Conservation (phyloP, 164 flowering plant genomes). For the Umbellularia californica region DNA sequence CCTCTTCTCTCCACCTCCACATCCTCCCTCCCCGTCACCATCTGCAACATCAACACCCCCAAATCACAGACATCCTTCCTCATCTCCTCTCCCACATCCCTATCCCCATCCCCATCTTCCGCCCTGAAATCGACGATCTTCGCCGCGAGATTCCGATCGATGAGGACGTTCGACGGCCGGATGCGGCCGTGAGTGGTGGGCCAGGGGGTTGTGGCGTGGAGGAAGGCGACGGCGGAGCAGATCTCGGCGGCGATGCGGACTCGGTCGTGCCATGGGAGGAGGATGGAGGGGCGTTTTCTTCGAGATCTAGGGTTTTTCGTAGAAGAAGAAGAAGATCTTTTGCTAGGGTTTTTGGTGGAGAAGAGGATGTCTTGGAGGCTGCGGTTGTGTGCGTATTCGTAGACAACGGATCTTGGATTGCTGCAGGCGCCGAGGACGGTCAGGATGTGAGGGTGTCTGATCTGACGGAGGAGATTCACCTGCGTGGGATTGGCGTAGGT, state of each 20-base stretch:
- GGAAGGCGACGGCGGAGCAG: conserved; percentile 43
- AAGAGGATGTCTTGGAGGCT: conserved; percentile 43
- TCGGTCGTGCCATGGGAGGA: conserved; percentile 48
- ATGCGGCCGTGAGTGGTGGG: conserved; percentile 45
- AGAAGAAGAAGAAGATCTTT: neutral
- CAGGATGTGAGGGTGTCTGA: conserved; percentile 51
- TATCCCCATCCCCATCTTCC: neutral
- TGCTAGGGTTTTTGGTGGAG: conserved; percentile 11
- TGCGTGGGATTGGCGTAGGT: conserved; percentile 7
- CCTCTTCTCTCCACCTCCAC: conserved; percentile 24
- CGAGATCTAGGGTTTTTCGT: neutral
- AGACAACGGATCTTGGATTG: conserved; percentile 40
- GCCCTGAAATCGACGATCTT: conserved; percentile 39
- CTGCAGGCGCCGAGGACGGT: conserved; percentile 50
- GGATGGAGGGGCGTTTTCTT: conserved; percentile 6
- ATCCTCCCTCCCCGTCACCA: conserved; percentile 50
- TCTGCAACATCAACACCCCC: conserved; percentile 50
- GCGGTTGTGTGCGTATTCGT: conserved; percentile 59
- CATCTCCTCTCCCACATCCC: conserved; percentile 7
- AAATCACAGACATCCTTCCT: conserved; percentile 39
- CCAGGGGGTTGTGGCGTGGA: conserved; percentile 47
- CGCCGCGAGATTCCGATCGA: conserved; percentile 46
- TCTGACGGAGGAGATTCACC: conserved; percentile 35
- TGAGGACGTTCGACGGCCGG: conserved; percentile 45
- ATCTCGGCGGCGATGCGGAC: conserved; percentile 51